These are phyloP conservation scores for Aristolochia californica DNA, from an alignment of 164 flowering plant species.

Conservation along the genomic window DNA sequence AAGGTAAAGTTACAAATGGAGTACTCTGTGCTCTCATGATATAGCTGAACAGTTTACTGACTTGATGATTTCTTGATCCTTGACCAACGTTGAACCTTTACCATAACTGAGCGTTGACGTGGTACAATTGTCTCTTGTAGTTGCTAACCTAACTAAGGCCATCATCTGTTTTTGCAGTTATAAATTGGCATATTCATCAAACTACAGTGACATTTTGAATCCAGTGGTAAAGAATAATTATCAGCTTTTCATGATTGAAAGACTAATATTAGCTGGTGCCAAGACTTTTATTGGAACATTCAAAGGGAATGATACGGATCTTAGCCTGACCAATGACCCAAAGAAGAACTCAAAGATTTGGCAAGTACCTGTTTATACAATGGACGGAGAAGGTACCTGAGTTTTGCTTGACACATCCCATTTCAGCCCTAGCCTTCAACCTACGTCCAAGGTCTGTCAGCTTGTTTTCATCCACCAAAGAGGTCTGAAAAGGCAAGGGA, in stretches of 20 bases:
- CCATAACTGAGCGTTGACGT: too few relatives aligned
- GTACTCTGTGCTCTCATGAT: too few relatives aligned
- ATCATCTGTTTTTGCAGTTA: slow-evolving; percentile 45
- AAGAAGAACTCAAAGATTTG: slow-evolving; percentile 87
- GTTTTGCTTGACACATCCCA: too few relatives aligned
- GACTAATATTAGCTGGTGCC: slow-evolving; percentile 77
- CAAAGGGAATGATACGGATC: slow-evolving; percentile 66
- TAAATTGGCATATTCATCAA: slow-evolving; percentile 77
- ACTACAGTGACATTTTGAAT: slow-evolving; percentile 70
- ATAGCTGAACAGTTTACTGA: too few relatives aligned
- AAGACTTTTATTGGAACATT: slow-evolving; percentile 68
- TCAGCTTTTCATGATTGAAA: slow-evolving; percentile 86
- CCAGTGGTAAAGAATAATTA: slow-evolving; percentile 82
- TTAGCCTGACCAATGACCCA: slow-evolving; percentile 81
- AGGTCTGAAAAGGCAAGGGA: too few relatives aligned
- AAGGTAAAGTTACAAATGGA: too few relatives aligned
- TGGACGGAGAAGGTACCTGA: slow-evolving; percentile 15
- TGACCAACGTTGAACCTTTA: too few relatives aligned
- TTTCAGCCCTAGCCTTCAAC: too few relatives aligned
- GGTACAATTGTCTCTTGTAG: too few relatives aligned
- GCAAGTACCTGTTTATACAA: slow-evolving; percentile 78
- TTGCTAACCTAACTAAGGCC: not conserved
- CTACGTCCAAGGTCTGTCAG: too few relatives aligned
- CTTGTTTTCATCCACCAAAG: too few relatives aligned
- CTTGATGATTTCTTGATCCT: too few relatives aligned